Conservation (phyloP, 306 rosid genomes). For the Oxytropis ochrocephala region DNA sequence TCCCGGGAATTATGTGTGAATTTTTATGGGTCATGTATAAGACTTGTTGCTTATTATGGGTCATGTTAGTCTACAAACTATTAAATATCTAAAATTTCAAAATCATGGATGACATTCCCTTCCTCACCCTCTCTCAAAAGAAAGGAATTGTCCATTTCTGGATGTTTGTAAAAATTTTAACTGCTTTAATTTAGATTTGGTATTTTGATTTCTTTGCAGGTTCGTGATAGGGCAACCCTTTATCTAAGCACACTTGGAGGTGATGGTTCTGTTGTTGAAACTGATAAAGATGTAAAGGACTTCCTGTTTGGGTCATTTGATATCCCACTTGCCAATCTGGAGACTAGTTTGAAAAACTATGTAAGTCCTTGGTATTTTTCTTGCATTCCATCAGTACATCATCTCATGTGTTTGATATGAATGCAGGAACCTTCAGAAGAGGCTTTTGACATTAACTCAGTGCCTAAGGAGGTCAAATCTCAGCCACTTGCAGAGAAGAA, state of each 20-base stretch:
- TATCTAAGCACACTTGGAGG: slow-evolving; percentile 81
- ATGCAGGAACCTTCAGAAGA: slow-evolving; percentile 90
- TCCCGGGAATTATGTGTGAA: neutral
- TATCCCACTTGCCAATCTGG: slow-evolving; percentile 86
- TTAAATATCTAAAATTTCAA: neutral
- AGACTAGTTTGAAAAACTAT: slow-evolving; percentile 83
- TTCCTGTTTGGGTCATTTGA: slow-evolving; percentile 90
- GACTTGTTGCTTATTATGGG: neutral
- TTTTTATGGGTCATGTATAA: neutral
- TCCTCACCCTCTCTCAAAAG: neutral
- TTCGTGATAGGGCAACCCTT: slow-evolving; percentile 97
- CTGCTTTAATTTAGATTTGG: neutral
- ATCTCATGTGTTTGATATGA: slow-evolving; percentile 37
- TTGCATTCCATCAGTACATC: slow-evolving; percentile 1
- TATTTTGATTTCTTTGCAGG: slow-evolving; percentile 42
- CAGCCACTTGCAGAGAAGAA: slow-evolving; percentile 88
- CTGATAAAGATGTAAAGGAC: slow-evolving; percentile 64
- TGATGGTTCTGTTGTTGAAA: slow-evolving; percentile 68
- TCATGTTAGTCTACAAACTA: neutral
- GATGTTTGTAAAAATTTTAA: neutral
- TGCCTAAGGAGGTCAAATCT: slow-evolving; percentile 79
- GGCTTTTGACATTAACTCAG: slow-evolving; percentile 77
- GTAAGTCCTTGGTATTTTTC: slow-evolving; percentile 44
- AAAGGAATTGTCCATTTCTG: neutral
- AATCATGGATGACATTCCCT: neutral